A percentile compares a stretch with the other conserved stretches of the same genome.
Evolutionary conservation across 163 green algal genomes (phyloP).

Genomic region (Botryococcus braunii): DNA sequence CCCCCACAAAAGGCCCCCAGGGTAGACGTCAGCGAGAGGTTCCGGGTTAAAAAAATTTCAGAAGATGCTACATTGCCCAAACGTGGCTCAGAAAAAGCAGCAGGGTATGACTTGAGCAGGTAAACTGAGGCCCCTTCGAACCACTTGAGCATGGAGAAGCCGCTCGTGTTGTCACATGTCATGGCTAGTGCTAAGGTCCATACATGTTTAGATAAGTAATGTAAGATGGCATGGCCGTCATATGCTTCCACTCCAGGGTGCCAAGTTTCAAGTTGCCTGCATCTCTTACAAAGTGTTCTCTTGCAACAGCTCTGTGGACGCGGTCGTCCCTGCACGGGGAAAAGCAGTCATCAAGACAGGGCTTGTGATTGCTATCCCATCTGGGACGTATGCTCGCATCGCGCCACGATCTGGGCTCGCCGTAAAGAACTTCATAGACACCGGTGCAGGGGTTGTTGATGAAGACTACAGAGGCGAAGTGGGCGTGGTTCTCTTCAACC

Average conservation of each 20-base stretch:
- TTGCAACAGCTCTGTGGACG: constrained; percentile 76
- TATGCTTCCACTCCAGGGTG: not conserved
- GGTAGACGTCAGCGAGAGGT: constrained; percentile 8
- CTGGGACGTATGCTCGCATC: constrained; percentile 88
- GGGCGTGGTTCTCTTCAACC: constrained; percentile 97
- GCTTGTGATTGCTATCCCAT: constrained; percentile 78
- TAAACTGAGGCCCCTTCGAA: constrained; percentile 15
- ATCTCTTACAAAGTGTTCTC: not conserved
- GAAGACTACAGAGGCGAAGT: constrained; percentile 91
- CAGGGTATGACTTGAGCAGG: constrained; percentile 91
- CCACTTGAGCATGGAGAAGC: not conserved
- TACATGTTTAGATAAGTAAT: not conserved
- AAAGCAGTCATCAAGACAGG: constrained; percentile 83
- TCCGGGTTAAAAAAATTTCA: constrained; percentile 77
- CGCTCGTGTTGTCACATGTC: not conserved
- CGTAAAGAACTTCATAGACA: constrained; percentile 96
- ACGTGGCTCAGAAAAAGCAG: constrained; percentile 73
- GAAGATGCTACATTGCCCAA: constrained; percentile 74
- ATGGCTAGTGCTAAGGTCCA: not conserved
- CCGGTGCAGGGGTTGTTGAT: constrained; percentile 92
- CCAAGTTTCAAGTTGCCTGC: not conserved
- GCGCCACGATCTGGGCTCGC: constrained; percentile 90
- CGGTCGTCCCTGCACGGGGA: constrained; percentile 71
- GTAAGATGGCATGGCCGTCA: no score
- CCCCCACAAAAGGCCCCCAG: no score